phyloP scores from a whole-genome alignment of 2,329 filamentous ascomycete species.

The Fusarium mexicanum region DNA sequence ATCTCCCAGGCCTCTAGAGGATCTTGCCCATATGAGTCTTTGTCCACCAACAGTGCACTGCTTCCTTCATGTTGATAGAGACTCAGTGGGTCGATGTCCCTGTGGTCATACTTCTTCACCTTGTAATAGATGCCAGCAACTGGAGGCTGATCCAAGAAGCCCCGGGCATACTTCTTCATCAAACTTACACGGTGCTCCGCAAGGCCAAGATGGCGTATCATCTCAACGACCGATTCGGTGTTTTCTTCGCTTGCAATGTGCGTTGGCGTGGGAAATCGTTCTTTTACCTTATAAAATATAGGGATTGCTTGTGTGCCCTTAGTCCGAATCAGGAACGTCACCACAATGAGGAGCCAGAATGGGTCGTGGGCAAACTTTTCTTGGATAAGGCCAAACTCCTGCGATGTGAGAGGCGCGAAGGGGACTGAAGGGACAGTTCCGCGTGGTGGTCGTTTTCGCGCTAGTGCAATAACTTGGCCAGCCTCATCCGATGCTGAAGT shows the following conservation, averaged over 20 bases:
- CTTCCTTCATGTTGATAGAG: neutral
- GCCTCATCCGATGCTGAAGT: constrained; percentile 11
- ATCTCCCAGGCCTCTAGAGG: constrained; percentile 76
- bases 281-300: constrained; percentile 74
- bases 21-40: constrained; percentile 19
- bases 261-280: constrained; percentile 72
- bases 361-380: constrained; percentile 79
- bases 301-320: constrained; percentile 79
- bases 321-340: constrained; percentile 87
- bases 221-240: constrained; percentile 61
- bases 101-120: constrained; percentile 59
- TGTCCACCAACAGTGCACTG: neutral
- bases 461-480: constrained; percentile 13
- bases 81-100: constrained; percentile 43
- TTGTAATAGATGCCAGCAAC: constrained; percentile 62
- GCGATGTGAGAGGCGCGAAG: constrained; percentile 73
- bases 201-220: constrained; percentile 78
- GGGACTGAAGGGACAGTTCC: constrained; percentile 64
- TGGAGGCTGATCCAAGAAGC: constrained; percentile 74
- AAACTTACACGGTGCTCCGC: constrained; percentile 72
- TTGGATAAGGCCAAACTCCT: constrained; percentile 82
- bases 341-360: constrained; percentile 82
- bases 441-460: constrained; percentile 49
- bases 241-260: constrained; percentile 65
- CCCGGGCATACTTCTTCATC: constrained; percentile 75